Evolutionary conservation across 2,329 filamentous ascomycete species (phyloP).

Genomic region (Plectosphaerella cucumerina): DNA sequence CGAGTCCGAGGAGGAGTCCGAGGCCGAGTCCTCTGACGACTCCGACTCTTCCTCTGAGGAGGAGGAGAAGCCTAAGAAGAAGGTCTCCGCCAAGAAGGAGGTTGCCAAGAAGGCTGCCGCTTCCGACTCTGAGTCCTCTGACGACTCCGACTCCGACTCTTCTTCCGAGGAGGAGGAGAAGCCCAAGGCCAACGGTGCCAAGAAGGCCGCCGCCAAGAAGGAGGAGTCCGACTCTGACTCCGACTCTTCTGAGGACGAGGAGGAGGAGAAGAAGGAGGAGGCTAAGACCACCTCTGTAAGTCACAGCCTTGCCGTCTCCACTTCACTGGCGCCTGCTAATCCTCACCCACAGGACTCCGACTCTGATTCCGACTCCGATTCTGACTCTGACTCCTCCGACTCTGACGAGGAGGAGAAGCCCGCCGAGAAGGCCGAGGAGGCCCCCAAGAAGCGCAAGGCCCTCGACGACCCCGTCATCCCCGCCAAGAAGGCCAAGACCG

Average conservation of each 20-base stretch:
- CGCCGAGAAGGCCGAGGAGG: slow-evolving; percentile 34
- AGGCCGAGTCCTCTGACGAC: slow-evolving; percentile 7
- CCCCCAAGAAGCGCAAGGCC: slow-evolving; percentile 65
- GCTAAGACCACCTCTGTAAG: slow-evolving; percentile 13
- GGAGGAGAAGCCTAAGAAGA: slow-evolving; percentile 14
- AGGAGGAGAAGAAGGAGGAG: slow-evolving; percentile 15
- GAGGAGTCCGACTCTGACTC: slow-evolving; percentile 23
- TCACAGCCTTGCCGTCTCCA: not conserved
- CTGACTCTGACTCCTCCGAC: slow-evolving; percentile 26
- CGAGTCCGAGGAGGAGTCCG: slow-evolving; percentile 22
- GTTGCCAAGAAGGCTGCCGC: slow-evolving; percentile 7
- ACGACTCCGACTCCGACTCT: slow-evolving; percentile 28
- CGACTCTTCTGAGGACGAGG: slow-evolving; percentile 18
- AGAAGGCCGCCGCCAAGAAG: slow-evolving; percentile 23
- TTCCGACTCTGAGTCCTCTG: slow-evolving; percentile 30
- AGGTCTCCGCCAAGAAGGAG: slow-evolving; percentile 16
- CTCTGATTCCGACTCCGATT: slow-evolving; percentile 28
- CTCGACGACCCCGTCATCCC: slow-evolving; percentile 40
- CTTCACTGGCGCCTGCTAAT: slow-evolving; percentile 1
- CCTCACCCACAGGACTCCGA: slow-evolving; percentile 13
- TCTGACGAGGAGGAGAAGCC: slow-evolving; percentile 27
- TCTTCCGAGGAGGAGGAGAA: slow-evolving; percentile 33
- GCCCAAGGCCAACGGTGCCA: slow-evolving; percentile 28
- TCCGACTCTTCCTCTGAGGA: slow-evolving; percentile 22
- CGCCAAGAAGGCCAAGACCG: slow-evolving; percentile 66